Conservation (phyloP, 75 land plant species). For the Cupressus sempervirens region DNA sequence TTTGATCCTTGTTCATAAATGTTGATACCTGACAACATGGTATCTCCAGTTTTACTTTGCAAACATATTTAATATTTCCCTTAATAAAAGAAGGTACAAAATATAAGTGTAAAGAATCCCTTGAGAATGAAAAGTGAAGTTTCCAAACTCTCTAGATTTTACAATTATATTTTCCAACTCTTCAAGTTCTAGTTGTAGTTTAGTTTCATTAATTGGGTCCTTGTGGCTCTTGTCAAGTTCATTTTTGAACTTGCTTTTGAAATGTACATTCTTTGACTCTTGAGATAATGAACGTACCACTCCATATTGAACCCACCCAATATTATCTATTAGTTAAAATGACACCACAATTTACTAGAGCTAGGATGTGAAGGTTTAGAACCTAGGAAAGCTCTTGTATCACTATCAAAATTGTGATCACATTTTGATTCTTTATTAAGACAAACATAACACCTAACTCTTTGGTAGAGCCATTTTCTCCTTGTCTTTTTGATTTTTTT, state of each 20-base stretch:
- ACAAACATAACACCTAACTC: slow-evolving; percentile 16
- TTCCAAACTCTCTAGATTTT: slow-evolving; percentile 11
- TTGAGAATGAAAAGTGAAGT: slow-evolving; percentile 32
- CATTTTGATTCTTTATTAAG: slow-evolving; percentile 40
- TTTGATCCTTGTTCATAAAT: slow-evolving; percentile 40
- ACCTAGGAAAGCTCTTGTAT: slow-evolving; percentile 39
- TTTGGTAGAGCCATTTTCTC: not conserved
- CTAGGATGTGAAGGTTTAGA: slow-evolving; percentile 25
- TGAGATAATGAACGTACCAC: not conserved
- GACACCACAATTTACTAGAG: slow-evolving; percentile 38
- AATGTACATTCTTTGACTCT: not conserved
- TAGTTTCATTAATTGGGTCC: not conserved
- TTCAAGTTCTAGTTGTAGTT: slow-evolving; percentile 7
- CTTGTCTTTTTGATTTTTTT: slow-evolving; percentile 10
- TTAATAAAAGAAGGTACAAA: slow-evolving; percentile 35
- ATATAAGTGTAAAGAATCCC: slow-evolving; percentile 37
- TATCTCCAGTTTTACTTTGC: slow-evolving; percentile 50
- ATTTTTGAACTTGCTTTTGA: not conserved
- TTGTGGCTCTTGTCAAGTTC: not conserved
- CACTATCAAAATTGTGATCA: slow-evolving; percentile 39
- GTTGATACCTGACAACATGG: slow-evolving; percentile 66
- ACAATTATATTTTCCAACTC: not conserved
- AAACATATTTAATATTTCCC: slow-evolving; percentile 28
- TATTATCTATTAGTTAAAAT: slow-evolving; percentile 33
- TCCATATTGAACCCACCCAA: not conserved